Base-by-base conservation (phyloP, 495 filamentous ascomycete species). In the Aspergillus diversus region DNA sequence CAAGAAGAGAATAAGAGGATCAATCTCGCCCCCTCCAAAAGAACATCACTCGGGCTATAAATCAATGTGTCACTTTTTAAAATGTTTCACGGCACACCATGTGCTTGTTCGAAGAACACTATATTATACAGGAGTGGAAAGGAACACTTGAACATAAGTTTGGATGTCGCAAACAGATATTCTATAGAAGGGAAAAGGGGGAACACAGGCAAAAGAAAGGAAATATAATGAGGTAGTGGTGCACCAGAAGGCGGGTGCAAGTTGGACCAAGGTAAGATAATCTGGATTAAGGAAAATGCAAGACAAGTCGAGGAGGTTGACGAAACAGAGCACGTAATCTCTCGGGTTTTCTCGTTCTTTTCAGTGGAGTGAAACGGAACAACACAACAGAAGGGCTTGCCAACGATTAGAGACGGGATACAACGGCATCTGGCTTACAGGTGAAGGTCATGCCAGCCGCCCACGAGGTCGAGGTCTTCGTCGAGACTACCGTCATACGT, bases 381-480 rank as follows among this genome's bases (percentile, higher is more conserved):
- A 60, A 68, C 37, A 52, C 49, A 62, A 65, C 46, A 59, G 50
- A 52, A 52, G 16, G n/a, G 39, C 4, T 11, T 46, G 33, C 6
- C 9, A 42, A 57, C 53, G 33, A 34, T 17, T 6, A 48, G 37
- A 37, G 21, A 59, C 32, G 54, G 31, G 39, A 56, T 27, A 59
- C 55, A 43, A 63, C 33, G 17, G 35, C 33, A 21, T 43, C 17
- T 31, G 35, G 51, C 33, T 67, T 82, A 84, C 66, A 83, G 74
- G 62, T 80, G 80, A 61, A 82, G 77, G 54, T 91, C 87, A 69
- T 90, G 84, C 90, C 91, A 95, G 75, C 88, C 91, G 79, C 92
- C 93, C 84, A 96, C 91, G 84, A 92, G 93, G 83, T 93, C 92
- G 72, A 90, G 75, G 72, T 92, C 91, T 69, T 87, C 87, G 71